phyloP scores from a whole-genome alignment of 306 rosid genomes.

The Gastrolobium villosum region DNA sequence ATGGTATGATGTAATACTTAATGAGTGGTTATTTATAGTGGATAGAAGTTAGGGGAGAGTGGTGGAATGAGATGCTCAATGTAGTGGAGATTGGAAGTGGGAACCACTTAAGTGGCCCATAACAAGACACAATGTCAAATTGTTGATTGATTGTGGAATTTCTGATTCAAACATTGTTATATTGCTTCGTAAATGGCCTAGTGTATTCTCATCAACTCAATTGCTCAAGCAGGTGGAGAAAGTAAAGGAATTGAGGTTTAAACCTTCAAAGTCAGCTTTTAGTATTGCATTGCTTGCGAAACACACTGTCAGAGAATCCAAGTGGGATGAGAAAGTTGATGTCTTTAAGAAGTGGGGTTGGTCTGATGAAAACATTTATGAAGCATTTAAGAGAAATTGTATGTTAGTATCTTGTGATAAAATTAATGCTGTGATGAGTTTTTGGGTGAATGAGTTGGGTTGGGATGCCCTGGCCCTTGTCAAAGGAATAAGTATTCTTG shows the following conservation, averaged over 20 bases:
- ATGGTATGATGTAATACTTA: too few species aligned
- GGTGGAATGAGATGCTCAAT: too few species aligned
- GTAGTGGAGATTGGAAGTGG: too few species aligned
- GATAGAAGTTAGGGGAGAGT: too few species aligned
- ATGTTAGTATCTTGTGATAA: conserved; percentile 54
- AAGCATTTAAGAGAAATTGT: conserved; percentile 48
- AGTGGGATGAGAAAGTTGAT: conserved; percentile 56
- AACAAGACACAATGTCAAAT: conserved; percentile 15
- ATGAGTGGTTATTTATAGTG: too few species aligned
- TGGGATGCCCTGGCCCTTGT: conserved; percentile 41
- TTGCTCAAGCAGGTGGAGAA: conserved; percentile 44
- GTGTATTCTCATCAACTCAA: neutral
- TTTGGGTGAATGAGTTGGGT: conserved; percentile 55
- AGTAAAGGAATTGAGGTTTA: conserved; percentile 57
- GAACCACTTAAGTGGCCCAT: too few species aligned
- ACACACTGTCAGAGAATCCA: conserved; percentile 43
- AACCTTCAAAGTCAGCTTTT: conserved; percentile 49
- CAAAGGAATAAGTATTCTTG: neutral
- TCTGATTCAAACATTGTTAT: conserved; percentile 28
- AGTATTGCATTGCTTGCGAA: conserved; percentile 45
- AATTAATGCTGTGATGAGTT: conserved; percentile 51
- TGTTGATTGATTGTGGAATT: conserved; percentile 37
- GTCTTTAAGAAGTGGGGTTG: conserved; percentile 63
- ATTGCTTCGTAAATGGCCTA: conserved; percentile 27
- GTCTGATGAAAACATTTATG: conserved; percentile 56